Conservation (phyloP, 73 alveolate genomes). For the Symbiodinium pilosum region DNA sequence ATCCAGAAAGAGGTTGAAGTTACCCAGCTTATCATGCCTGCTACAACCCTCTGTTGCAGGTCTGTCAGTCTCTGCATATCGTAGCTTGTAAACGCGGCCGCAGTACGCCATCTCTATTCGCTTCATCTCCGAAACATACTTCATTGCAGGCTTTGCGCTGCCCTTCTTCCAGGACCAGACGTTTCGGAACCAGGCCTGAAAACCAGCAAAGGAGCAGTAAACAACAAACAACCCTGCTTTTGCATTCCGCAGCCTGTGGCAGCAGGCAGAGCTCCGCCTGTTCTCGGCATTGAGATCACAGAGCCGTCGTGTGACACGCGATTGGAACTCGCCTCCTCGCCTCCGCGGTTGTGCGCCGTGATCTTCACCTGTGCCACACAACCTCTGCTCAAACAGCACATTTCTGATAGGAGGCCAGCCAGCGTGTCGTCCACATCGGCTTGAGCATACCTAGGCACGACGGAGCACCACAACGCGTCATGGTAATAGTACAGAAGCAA, state of each 20-base stretch:
- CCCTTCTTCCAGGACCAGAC: slow-evolving; percentile 74
- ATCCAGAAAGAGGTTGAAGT: slow-evolving; percentile 45
- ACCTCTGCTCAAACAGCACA: not conserved
- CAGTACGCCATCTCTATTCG: slow-evolving; percentile 28
- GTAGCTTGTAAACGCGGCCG: not conserved
- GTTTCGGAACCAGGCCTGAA: slow-evolving; percentile 82
- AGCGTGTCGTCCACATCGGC: slow-evolving; percentile 69
- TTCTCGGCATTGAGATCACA: too few relatives aligned
- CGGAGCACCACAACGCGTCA: not conserved
- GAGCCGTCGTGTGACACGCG: too few relatives aligned
- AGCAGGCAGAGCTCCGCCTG: slow-evolving; percentile 59
- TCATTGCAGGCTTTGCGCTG: slow-evolving; percentile 39
- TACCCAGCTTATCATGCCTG: slow-evolving; percentile 72
- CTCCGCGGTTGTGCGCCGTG: slow-evolving; percentile 64
- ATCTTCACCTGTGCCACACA: slow-evolving; percentile 22
- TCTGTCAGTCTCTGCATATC: not conserved
- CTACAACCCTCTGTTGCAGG: too few relatives aligned
- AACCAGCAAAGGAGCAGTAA: not conserved
- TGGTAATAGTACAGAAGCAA: not conserved
- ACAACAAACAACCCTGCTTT: not conserved
- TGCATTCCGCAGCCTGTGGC: slow-evolving; percentile 20
- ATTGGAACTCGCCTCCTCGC: slow-evolving; percentile 42
- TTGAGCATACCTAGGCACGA: slow-evolving; percentile 43
- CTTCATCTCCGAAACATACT: slow-evolving; percentile 31
- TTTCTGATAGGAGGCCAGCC: not conserved